Evolutionary conservation across 768 basidiomycete species (phyloP).

Genomic region (Lentinus tigrinus): DNA sequence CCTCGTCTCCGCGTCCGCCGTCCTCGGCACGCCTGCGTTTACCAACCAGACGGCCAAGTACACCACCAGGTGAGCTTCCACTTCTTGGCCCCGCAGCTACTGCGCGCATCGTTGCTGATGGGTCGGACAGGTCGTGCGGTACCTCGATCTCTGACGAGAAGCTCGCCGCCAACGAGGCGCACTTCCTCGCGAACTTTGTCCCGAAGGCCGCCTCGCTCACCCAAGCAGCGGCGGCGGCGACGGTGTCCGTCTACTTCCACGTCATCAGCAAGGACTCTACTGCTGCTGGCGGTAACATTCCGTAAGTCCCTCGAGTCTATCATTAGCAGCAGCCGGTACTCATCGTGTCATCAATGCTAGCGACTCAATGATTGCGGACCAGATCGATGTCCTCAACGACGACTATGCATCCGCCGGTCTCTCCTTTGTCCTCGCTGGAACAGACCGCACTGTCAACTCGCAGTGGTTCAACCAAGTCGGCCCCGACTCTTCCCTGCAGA

Average conservation of each 20-base stretch:
- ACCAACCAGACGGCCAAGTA: neutral
- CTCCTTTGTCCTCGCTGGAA: conserved; percentile 40
- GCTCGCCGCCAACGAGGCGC: conserved; percentile 36
- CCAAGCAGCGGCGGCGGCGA: conserved; percentile 15
- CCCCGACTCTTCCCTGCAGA: conserved; percentile 36
- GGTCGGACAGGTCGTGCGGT: conserved; percentile 37
- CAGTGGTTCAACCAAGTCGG: conserved; percentile 49
- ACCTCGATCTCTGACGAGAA: conserved; percentile 36
- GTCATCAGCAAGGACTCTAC: conserved; percentile 43
- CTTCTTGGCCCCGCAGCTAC: no score
- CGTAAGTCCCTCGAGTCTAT: conserved; percentile 29
- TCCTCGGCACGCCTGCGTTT: neutral
- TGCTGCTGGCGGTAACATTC: conserved; percentile 38
- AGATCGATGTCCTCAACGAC: conserved; percentile 43
- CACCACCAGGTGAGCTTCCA: neutral
- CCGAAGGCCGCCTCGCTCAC: conserved; percentile 7
- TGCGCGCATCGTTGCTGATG: no score
- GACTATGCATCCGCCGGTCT: conserved; percentile 40
- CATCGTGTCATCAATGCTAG: conserved; percentile 5
- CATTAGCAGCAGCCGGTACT: neutral
- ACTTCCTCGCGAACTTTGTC: conserved; percentile 42
- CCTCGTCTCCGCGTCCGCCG: conserved; percentile 7
- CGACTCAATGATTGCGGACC: conserved; percentile 37
- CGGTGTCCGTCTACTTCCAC: conserved; percentile 44
- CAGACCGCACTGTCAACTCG: conserved; percentile 42